Base-by-base conservation (phyloP, 352 stramenopile genomes). In the Pythium folliculosum region DNA sequence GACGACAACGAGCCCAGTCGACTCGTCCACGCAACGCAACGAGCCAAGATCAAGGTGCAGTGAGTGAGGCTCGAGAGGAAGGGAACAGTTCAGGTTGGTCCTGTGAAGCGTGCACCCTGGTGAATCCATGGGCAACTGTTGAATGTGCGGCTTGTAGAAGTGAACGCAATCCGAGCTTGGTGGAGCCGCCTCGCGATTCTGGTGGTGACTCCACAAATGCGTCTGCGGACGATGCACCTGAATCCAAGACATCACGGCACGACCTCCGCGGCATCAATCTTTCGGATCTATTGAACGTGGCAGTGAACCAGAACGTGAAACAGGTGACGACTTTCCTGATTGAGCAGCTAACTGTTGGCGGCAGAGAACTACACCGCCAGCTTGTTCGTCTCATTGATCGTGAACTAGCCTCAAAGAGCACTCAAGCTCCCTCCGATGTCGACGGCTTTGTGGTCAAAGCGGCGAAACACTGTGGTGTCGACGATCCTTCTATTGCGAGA, bases 41-140 rank as follows among this genome's bases (percentile, higher is more conserved):
- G 10, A 59, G 16, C 37, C 55, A 40, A 47, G 43, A 27, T n/a
- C 32, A 51, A 19, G 51, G 55, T 21, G 38, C 25, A 55, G 27
- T 1, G 23, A n/a, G 38, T 8, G 27, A 12, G 4, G 45, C 27
- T 19, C 19, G 30, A 21, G 12, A 35, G 1, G 51, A 51, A 5
- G 13, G 10, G 27, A 13, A 40, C 32, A 10, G 8, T 8, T 23
- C 65, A 10, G 82, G 85, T 16, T 94, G 86, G 86, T 22, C 77
- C 8, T 94, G 86, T 43, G 35, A 69, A 14, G 75, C 84, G 14
- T 94, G 86, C 45, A 94, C 86, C 0, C 83, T 91, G 22, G 53
- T 90, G 12, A 94, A 94, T 54, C 69, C 55, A 14, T 94, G 86
- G 86, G 30, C 48, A 27, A 65, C 78, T 13, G 56, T 62, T 4